Evolutionary conservation across 2,329 filamentous ascomycete genomes (phyloP), one percentile per base, ranked within the genome.

Genomic region (Fusarium agapanthi): DNA sequence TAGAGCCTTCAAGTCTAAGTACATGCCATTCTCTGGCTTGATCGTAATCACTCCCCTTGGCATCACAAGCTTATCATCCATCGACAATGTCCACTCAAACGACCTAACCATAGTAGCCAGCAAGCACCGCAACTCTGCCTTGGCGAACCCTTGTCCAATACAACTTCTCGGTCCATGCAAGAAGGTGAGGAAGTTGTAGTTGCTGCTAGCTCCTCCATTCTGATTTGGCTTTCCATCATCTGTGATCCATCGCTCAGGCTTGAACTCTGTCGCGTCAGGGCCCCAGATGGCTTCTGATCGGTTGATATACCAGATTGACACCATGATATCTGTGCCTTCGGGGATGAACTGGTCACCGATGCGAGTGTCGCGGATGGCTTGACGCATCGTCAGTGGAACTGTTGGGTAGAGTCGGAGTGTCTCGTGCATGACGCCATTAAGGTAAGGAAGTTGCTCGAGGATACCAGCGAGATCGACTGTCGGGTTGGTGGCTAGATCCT

Each of bases 101-200:
- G 85, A 84, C 3, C 89, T 90, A 3, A 93, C 87, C 82, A 91
- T 86, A 3, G 87, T 87, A 18, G 92, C 92, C 18, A 96, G 78
- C 65, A 95, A 79, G 78, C 91, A 94, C 15, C 91, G 90, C 80
- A 95, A 89, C 82, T 95, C 93, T 0, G 91, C 88, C 76, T 89
- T 90, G 0, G 93, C 91, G 79, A 95, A 95, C 0, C 86, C 85
- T 78, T 91, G 88, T 0, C 94, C 94, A 71, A 97, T 97, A 77
- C 94, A 97, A 75, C 91, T 92, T 57, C 94, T 84, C 1, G 94
- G 93, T 0, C 95, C 95, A 77, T 97, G 93, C 56, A 97, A 80
- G 81, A 97, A 97, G 0, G 93, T 95, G 80, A 95, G 79, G 70
- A 92, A 91, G 4, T 88, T 86, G 78, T 92, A 95, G 78, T 94